Base-by-base conservation (phyloP, 1,284 basidiomycete genomes). In the Heterobasidion occidentale region DNA sequence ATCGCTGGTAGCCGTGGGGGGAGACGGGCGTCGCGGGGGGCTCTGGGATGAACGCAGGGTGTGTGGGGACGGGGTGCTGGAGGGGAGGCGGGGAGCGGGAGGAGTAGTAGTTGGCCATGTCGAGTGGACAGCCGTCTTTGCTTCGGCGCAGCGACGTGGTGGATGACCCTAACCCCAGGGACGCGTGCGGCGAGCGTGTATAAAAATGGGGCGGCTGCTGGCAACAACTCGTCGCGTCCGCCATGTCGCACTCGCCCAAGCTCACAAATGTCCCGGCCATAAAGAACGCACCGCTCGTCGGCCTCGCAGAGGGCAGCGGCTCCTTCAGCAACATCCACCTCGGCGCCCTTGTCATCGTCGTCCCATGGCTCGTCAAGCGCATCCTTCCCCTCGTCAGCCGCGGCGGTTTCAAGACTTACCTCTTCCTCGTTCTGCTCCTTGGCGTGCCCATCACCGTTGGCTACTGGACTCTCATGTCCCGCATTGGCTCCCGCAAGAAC, bases 391-490 rank as follows among this genome's bases (percentile, higher is more conserved):
- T 93, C 61, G 79, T 94, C 65, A 87, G 79, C 67, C 81, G 85
- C 59, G 88, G 88, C 6, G 89, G 90, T 1, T 78, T 86, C 74
- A 92, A 86, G 74, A 92, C 88, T n/a, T 94, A 91, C 65, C 67
- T 92, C 63, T 85, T 92, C 73, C 77, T 98, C 51, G 76, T 92
- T 58, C 62, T 89, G 54, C 56, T 98, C 54, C 78, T 86, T 49
- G 91, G 89, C 44, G 58, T 90, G 0, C 96, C 94, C 20, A 79
- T 90, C 58, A 82, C 91, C 2, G 69, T 98, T 56, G 86, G 73
- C 9, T 99, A 99, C 78, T 99, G 96, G 96, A 83, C 86, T 0
- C 59, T 94, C 63, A 89, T 90, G 75, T 94, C 91, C 68, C 84
- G 78, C 62, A 90, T 87, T 65, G 94, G 95, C 33, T 71, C 79